Conservation (phyloP, 2,329 filamentous ascomycete species). For the Fusarium drepaniforme region DNA sequence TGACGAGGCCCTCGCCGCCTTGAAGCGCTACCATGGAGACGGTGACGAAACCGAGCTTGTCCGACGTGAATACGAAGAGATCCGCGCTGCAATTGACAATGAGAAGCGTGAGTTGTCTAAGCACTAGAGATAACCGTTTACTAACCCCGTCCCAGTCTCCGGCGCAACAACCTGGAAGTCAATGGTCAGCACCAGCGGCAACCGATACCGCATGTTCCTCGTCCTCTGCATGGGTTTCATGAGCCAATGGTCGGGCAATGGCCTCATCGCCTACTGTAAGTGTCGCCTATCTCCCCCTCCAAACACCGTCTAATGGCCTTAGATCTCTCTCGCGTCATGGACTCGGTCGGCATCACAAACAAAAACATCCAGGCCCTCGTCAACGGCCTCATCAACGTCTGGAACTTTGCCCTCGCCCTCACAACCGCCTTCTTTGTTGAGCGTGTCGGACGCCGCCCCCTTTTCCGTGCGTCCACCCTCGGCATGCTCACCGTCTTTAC, state of each 20-base stretch:
- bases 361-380: conserved; percentile 44
- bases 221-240: conserved; percentile 59
- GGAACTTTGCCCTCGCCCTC: conserved; percentile 44
- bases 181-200: conserved; percentile 47
- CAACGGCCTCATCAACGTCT: conserved; percentile 46
- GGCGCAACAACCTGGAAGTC: conserved; percentile 44
- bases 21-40: conserved; percentile 69
- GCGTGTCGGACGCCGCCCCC: conserved; percentile 45
- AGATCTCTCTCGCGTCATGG: conserved; percentile 35
- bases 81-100: conserved; percentile 49
- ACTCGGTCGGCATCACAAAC: conserved; percentile 33
- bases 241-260: conserved; percentile 53
- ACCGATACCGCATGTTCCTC: conserved; percentile 52
- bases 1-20: conserved; percentile 63
- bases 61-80: conserved; percentile 63
- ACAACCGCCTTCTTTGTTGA: conserved; percentile 45
- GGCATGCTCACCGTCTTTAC: conserved; percentile 50
- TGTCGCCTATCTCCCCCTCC: neutral
- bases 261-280: conserved; percentile 47
- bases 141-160: conserved; percentile 12
- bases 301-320: neutral
- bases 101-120: conserved; percentile 51
- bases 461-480: conserved; percentile 47
- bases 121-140: neutral
- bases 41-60: conserved; percentile 65